These are phyloP conservation scores for Leccinum fibrillosum DNA, from an alignment of 768 basidiomycete species.

Conservation along the genomic window DNA sequence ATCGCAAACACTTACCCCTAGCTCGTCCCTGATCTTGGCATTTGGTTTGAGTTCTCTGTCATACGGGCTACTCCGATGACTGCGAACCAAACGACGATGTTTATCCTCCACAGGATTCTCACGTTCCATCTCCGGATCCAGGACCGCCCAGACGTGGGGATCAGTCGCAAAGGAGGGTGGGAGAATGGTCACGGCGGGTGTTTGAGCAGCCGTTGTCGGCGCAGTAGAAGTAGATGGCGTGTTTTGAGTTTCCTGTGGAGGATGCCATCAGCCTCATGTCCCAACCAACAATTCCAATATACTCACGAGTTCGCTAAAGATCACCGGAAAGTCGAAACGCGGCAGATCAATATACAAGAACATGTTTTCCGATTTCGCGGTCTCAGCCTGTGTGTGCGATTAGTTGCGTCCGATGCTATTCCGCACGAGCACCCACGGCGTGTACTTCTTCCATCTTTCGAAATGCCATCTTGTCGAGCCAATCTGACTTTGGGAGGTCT, in stretches of 20 bases:
- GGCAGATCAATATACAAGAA: slow-evolving; percentile 96
- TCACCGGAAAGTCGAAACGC: slow-evolving; percentile 94
- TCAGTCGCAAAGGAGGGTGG: slow-evolving; percentile 57
- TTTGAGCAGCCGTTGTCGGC: slow-evolving; percentile 40
- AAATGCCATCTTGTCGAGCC: slow-evolving; percentile 93
- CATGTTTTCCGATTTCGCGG: slow-evolving; percentile 89
- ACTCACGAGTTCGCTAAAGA: slow-evolving; percentile 86
- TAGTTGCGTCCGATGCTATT: not conserved
- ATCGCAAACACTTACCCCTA: slow-evolving; percentile 57
- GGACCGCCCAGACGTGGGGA: slow-evolving; percentile 76
- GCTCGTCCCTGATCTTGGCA: slow-evolving; percentile 89
- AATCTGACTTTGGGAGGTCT: slow-evolving; percentile 90
- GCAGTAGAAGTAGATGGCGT: slow-evolving; percentile 41
- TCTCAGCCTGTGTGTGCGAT: slow-evolving; percentile 62
- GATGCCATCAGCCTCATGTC: not conserved
- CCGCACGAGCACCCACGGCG: slow-evolving; percentile 49
- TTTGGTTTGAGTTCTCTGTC: slow-evolving; percentile 97
- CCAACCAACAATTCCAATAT: not conserved
- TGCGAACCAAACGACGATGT: slow-evolving; percentile 88
- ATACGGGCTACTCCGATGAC: slow-evolving; percentile 91
- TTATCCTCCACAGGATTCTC: slow-evolving; percentile 99
- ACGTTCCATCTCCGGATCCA: slow-evolving; percentile 86
- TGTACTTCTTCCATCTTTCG: slow-evolving; percentile 95
- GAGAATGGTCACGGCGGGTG: slow-evolving; percentile 38
- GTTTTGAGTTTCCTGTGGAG: slow-evolving; percentile 38